A percentile compares a stretch with the other conserved stretches of the same genome.
phyloP scores from a whole-genome alignment of 768 basidiomycete species.

The Auricularia sp. region DNA sequence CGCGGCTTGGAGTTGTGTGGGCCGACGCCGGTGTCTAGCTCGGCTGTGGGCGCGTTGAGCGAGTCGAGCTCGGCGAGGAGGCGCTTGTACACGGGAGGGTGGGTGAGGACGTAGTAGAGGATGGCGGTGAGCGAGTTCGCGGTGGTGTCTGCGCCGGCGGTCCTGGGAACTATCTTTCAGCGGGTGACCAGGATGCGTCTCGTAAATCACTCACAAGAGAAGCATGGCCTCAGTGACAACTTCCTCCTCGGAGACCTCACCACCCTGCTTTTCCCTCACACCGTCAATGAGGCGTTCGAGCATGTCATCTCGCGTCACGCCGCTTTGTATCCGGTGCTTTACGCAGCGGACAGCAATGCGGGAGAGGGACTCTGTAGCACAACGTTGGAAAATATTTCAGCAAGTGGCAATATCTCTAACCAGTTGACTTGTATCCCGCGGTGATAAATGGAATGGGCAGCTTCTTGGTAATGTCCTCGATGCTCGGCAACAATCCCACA shows the following conservation, averaged over 20 bases:
- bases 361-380: background rate
- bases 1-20: background rate
- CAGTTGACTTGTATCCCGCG: slow-evolving; percentile 16
- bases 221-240: slow-evolving; percentile 17
- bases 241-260: slow-evolving; percentile 13
- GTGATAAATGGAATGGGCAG: slow-evolving; percentile 20
- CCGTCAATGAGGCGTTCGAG: slow-evolving; percentile 20
- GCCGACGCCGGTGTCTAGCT: background rate
- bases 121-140: slow-evolving; percentile 24
- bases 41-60: background rate
- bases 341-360: slow-evolving; percentile 9
- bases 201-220: slow-evolving; percentile 14
- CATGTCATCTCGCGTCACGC: slow-evolving; percentile 19
- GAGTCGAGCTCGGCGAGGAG: slow-evolving; percentile 10
- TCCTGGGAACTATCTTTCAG: slow-evolving; percentile 11
- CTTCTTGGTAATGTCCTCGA: slow-evolving; percentile 13
- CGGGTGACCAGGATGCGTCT: background rate
- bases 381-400: slow-evolving; percentile 6
- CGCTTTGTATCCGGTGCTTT: slow-evolving; percentile 15
- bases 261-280: slow-evolving; percentile 7
- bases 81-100: slow-evolving; percentile 5
- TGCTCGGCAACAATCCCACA: slow-evolving; percentile 19
- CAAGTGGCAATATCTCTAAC: slow-evolving; percentile 16
- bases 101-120: slow-evolving; percentile 8
- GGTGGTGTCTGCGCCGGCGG: slow-evolving; percentile 28